Conservation (phyloP, 768 basidiomycete species). For the Mycena leptocephala region DNA sequence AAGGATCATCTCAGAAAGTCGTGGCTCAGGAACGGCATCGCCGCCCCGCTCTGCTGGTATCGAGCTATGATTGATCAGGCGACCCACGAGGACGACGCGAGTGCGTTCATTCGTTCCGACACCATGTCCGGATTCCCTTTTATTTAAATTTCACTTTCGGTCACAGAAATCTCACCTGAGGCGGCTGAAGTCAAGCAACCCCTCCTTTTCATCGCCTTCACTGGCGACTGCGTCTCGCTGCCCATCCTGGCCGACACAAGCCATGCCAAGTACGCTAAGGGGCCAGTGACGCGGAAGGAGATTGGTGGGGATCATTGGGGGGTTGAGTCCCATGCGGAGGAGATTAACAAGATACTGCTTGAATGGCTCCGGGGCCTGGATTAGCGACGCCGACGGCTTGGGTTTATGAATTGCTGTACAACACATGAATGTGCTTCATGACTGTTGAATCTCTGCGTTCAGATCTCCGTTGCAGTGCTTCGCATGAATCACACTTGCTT, state of each 20-base stretch:
- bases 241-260: neutral
- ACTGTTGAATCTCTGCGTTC: too few relatives aligned
- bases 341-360: neutral
- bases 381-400: too few relatives aligned
- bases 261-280: neutral
- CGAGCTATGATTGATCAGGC: slow-evolving; percentile 44
- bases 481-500: too few relatives aligned
- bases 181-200: neutral
- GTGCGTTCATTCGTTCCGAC: slow-evolving; percentile 37
- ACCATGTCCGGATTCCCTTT: too few relatives aligned
- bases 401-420: too few relatives aligned
- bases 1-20: neutral
- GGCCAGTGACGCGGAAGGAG: neutral
- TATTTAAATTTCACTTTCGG: too few relatives aligned
- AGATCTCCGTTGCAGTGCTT: too few relatives aligned
- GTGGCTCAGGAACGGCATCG: slow-evolving; percentile 47
- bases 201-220: slow-evolving; percentile 26
- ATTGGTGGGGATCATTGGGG: slow-evolving; percentile 13
- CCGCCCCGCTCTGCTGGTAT: slow-evolving; percentile 55
- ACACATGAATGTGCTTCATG: too few relatives aligned
- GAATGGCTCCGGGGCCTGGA: too few relatives aligned
- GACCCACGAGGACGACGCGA: slow-evolving; percentile 49
- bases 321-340: slow-evolving; percentile 6
- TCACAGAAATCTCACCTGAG: neutral
- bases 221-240: neutral